These are phyloP conservation scores for Thalassiosira mediterranea DNA, from an alignment of 352 stramenopile genomes.

Conservation along the genomic window DNA sequence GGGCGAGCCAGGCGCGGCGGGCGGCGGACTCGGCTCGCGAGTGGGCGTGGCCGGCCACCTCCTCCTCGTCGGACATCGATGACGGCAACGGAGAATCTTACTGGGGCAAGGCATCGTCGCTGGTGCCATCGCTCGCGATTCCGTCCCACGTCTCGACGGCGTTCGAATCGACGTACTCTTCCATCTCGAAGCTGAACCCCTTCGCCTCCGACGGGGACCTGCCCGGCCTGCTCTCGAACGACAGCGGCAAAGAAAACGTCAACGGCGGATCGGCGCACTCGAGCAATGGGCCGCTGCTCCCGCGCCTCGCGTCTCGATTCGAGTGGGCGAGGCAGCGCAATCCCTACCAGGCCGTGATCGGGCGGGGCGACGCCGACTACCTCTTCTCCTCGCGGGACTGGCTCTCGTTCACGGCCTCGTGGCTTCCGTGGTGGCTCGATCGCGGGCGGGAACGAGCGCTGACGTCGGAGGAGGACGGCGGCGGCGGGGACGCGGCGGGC, in stretches of 20 bases:
- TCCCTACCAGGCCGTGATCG: constrained; percentile 36
- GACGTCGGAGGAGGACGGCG: neutral
- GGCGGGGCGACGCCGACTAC: constrained; percentile 19
- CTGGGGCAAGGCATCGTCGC: neutral
- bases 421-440: neutral
- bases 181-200: no score
- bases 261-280: neutral
- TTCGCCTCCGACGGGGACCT: neutral
- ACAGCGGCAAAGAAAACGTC: neutral
- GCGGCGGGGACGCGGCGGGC: constrained; percentile 1
- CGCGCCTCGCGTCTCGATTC: constrained; percentile 31
- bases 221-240: neutral
- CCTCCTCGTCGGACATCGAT: neutral
- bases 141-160: no score
- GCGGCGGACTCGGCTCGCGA: constrained; percentile 11
- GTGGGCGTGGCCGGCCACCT: constrained; percentile 1
- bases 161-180: no score
- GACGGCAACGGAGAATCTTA: neutral
- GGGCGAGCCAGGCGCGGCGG: constrained; percentile 23
- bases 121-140: neutral
- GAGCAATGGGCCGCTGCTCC: constrained; percentile 5
- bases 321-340: constrained; percentile 39
- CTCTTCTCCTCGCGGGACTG: constrained; percentile 4
- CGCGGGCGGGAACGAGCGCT: neutral
- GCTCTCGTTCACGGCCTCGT: neutral